A percentile compares a stretch with the other conserved stretches of the same genome.
Evolutionary conservation across 2,329 filamentous ascomycete species (phyloP).

Genomic region (Microsporum ferrugineum): DNA sequence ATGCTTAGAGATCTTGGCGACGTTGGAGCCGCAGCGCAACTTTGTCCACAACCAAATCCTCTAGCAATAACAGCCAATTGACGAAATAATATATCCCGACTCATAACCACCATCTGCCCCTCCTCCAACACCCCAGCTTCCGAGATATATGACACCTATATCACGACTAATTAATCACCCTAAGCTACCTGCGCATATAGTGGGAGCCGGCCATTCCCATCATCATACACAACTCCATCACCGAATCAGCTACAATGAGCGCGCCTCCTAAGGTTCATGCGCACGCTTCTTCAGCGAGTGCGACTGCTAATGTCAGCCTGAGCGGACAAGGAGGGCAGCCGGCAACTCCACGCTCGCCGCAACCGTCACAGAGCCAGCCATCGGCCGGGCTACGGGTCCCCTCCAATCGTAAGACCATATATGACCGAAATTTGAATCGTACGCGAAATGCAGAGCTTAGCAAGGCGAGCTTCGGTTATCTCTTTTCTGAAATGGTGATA

Average conservation of each 20-base stretch:
- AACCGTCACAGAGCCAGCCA: conserved; percentile 15
- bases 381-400: conserved; percentile 64
- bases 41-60: neutral
- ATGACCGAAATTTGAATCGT: conserved; percentile 87
- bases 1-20: neutral
- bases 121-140: neutral
- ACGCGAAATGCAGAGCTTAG: conserved; percentile 80
- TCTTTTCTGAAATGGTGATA: conserved; percentile 92
- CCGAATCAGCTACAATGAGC: conserved; percentile 5
- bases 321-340: neutral
- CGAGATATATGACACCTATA: too few relatives aligned
- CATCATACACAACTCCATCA: neutral
- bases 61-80: neutral
- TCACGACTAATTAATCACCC: too few relatives aligned
- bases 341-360: neutral
- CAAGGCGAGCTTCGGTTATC: conserved; percentile 85
- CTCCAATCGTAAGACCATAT: conserved; percentile 92
- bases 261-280: conserved; percentile 9
- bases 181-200: neutral
- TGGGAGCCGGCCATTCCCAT: neutral
- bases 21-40: neutral
- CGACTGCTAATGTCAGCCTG: conserved; percentile 1
- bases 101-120: too few relatives aligned
- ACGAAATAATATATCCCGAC: neutral
- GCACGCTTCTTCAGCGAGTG: conserved; percentile 14